Percentiles rank a stretch among this genome's conserved stretches.
Evolutionary conservation across 768 basidiomycete genomes (phyloP).

Genomic region (Serpula lacrymans): DNA sequence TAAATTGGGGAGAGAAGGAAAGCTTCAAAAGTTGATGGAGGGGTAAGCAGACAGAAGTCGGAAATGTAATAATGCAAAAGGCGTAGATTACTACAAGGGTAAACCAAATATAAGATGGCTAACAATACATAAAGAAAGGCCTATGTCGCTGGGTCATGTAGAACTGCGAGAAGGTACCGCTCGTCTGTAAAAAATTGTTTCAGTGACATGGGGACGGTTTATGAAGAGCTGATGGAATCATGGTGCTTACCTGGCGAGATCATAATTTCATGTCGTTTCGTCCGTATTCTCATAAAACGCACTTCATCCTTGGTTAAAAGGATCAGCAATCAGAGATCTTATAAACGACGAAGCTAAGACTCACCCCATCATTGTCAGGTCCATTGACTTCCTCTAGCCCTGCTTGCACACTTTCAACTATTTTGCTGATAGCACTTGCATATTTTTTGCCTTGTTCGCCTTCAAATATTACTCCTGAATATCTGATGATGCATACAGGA

Average conservation of each 20-base stretch:
- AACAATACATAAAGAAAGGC: no score
- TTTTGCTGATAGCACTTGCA: slow-evolving; percentile 64
- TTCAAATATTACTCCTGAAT: slow-evolving; percentile 82
- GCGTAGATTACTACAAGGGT: no score
- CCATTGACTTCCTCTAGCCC: slow-evolving; percentile 77
- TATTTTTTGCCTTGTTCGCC: slow-evolving; percentile 80
- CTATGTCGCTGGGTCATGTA: slow-evolving; percentile 68
- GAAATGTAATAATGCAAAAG: no score
- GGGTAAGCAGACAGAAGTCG: no score
- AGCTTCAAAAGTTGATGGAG: no score
- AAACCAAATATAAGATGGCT: no score
- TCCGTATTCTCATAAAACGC: slow-evolving; percentile 86
- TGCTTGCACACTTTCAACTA: slow-evolving; percentile 74
- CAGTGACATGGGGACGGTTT: not conserved
- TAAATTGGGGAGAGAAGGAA: no score
- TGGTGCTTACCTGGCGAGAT: slow-evolving; percentile 78
- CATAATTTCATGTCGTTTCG: slow-evolving; percentile 89
- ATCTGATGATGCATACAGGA: slow-evolving; percentile 76
- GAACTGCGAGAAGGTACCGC: slow-evolving; percentile 76
- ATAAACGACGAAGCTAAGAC: slow-evolving; percentile 24
- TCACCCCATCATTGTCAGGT: slow-evolving; percentile 55
- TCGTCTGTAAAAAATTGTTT: slow-evolving; percentile 50
- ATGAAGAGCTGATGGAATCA: not conserved
- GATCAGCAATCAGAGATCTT: not conserved
- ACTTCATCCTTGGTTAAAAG: slow-evolving; percentile 65